phyloP scores from a whole-genome alignment of 768 basidiomycete genomes.

The Pluteus cervinus region DNA sequence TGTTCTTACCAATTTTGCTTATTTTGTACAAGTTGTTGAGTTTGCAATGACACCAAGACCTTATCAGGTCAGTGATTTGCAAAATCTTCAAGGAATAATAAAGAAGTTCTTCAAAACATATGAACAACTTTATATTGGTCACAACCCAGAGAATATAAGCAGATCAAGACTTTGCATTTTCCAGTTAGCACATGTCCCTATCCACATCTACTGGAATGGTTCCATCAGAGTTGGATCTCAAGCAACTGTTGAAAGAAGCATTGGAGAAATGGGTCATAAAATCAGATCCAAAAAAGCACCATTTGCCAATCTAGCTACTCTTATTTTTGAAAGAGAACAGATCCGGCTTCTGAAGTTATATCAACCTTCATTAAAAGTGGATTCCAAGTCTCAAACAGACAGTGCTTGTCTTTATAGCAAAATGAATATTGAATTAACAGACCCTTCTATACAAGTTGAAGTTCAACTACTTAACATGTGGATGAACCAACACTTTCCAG shows the following conservation, averaged over 20 bases:
- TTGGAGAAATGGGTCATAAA: slow-evolving; percentile 21
- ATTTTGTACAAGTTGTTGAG: slow-evolving; percentile 19
- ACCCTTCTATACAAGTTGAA: no score
- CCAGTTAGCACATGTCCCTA: slow-evolving; percentile 27
- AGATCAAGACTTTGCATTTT: slow-evolving; percentile 23
- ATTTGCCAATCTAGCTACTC: slow-evolving; percentile 24
- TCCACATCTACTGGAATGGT: slow-evolving; percentile 29
- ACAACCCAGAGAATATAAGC: slow-evolving; percentile 17
- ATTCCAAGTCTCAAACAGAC: no score
- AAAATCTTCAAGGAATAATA: slow-evolving; percentile 14
- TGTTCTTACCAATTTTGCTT: slow-evolving; percentile 21
- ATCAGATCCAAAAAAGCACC: slow-evolving; percentile 24
- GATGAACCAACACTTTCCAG: no score
- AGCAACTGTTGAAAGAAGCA: slow-evolving; percentile 20
- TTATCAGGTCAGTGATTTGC: slow-evolving; percentile 13
- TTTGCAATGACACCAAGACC: slow-evolving; percentile 21
- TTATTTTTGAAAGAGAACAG: slow-evolving; percentile 17
- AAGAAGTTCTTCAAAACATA: slow-evolving; percentile 17
- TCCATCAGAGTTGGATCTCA: slow-evolving; percentile 28
- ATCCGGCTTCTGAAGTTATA: slow-evolving; percentile 16
- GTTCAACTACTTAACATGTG: no score
- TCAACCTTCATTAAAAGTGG: slow-evolving; percentile 10
- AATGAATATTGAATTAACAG: no score
- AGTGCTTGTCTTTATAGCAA: no score
- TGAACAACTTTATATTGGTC: slow-evolving; percentile 21